Conservation (phyloP, 73 alveolate species). For the Stentor roeselii region DNA sequence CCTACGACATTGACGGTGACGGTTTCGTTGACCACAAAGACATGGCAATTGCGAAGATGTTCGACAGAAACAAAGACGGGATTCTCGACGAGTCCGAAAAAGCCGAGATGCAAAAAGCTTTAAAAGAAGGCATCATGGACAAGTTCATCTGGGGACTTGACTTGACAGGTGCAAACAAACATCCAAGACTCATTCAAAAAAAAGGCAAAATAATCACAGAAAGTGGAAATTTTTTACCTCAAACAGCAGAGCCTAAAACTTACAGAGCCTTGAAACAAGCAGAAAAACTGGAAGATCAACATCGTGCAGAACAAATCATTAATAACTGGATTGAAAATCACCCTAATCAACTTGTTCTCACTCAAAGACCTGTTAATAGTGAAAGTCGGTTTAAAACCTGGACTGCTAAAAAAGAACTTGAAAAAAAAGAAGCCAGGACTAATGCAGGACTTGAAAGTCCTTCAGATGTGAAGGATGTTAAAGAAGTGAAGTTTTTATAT, state of each 20-base stretch:
- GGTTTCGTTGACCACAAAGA: constrained; percentile 82
- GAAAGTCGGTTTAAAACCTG: background rate
- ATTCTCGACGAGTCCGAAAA: constrained; percentile 62
- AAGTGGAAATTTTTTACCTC: background rate
- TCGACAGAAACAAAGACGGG: constrained; percentile 76
- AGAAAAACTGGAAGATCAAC: background rate
- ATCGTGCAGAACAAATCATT: background rate
- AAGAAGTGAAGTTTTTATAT: background rate
- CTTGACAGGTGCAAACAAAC: constrained; percentile 67
- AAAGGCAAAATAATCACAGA: constrained; percentile 57
- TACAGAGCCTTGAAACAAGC: too few relatives aligned
- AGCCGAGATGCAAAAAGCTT: constrained; percentile 38
- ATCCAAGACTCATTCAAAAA: constrained; percentile 75
- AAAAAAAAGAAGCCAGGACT: background rate
- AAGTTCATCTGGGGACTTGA: constrained; percentile 83
- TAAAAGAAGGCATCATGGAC: constrained; percentile 70
- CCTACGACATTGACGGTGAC: constrained; percentile 79
- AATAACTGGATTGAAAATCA: background rate
- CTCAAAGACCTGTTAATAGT: background rate
- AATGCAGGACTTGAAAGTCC: background rate
- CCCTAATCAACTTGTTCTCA: background rate
- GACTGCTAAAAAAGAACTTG: background rate
- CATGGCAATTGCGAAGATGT: constrained; percentile 58
- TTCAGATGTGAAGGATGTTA: background rate
- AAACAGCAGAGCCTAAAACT: background rate